phyloP scores from a whole-genome alignment of 805 yeast species.

The Brettanomyces sp. region DNA sequence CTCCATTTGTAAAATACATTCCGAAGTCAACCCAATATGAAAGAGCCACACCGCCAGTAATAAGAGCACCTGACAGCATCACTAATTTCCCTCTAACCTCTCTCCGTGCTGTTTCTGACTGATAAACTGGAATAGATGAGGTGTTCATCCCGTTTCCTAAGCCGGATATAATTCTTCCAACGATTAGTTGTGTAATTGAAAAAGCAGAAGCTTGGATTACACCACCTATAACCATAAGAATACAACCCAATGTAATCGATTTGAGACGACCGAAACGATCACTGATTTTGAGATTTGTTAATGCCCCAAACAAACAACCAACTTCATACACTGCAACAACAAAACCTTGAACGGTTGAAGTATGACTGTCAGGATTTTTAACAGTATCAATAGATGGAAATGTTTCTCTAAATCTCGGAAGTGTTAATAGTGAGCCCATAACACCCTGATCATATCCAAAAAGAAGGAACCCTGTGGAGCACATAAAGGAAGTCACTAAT shows the following conservation, averaged over 20 bases:
- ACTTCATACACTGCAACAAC: conserved; percentile 40
- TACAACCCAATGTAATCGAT: conserved; percentile 26
- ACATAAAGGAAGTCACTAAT: conserved; percentile 11
- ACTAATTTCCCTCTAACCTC: conserved; percentile 22
- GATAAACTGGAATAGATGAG: conserved; percentile 28
- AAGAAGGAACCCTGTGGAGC: conserved; percentile 28
- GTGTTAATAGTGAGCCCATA: conserved; percentile 28
- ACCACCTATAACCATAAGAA: conserved; percentile 25
- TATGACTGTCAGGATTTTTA: conserved; percentile 11
- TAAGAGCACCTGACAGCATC: conserved; percentile 22
- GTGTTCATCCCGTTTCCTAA: conserved; percentile 28
- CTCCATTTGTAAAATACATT: conserved; percentile 21
- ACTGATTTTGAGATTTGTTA: conserved; percentile 32
- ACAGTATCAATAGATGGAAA: conserved; percentile 18
- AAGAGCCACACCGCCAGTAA: conserved; percentile 20
- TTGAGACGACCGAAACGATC: conserved; percentile 33
- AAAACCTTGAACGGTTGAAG: conserved; percentile 38
- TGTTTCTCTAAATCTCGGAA: conserved; percentile 13
- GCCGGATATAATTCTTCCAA: conserved; percentile 26
- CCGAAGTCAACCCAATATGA: conserved; percentile 31
- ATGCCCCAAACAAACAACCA: conserved; percentile 37
- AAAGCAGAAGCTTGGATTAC: conserved; percentile 17
- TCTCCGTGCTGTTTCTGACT: conserved; percentile 26
- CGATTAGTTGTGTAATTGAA: conserved; percentile 20
- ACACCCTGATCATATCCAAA: conserved; percentile 48